phyloP scores from a whole-genome alignment of 1,284 basidiomycete species.

The Takashimella koratensis region DNA sequence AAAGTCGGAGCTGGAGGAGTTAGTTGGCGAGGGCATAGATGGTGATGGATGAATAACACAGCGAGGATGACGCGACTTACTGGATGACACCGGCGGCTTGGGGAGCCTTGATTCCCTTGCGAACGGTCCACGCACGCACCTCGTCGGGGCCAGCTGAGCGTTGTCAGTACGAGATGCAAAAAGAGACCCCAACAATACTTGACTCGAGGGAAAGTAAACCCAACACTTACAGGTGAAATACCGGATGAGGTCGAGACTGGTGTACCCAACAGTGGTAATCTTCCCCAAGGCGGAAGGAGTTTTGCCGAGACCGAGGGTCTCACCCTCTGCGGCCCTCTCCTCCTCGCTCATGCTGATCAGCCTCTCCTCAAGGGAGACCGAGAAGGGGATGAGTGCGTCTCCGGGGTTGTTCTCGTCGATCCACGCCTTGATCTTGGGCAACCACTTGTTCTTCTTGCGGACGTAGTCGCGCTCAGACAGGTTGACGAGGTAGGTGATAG shows the following conservation, averaged over 20 bases:
- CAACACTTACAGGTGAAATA: slow-evolving; percentile 76
- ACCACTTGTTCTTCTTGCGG: slow-evolving; percentile 99
- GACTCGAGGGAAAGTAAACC: no score
- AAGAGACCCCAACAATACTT: background rate
- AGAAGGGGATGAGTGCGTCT: slow-evolving; percentile 94
- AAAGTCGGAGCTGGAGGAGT: slow-evolving; percentile 18
- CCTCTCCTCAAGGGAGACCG: slow-evolving; percentile 92
- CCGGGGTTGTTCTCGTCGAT: slow-evolving; percentile 97
- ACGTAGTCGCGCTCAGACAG: slow-evolving; percentile 92
- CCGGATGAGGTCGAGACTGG: slow-evolving; percentile 82
- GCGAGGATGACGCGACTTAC: slow-evolving; percentile 52
- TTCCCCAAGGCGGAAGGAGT: slow-evolving; percentile 68
- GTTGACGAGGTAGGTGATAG: slow-evolving; percentile 98
- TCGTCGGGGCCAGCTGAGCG: slow-evolving; percentile 71
- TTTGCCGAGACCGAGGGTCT: slow-evolving; percentile 51
- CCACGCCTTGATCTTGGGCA: slow-evolving; percentile 98
- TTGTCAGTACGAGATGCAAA: slow-evolving; percentile 1
- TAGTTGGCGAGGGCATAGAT: background rate
- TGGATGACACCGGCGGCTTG: slow-evolving; percentile 99
- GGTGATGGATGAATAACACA: background rate
- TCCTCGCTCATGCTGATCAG: slow-evolving; percentile 61
- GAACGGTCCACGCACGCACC: slow-evolving; percentile 97
- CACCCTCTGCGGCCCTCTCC: slow-evolving; percentile 73
- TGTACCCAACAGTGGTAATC: slow-evolving; percentile 89
- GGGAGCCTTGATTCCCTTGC: slow-evolving; percentile 89